Evolutionary conservation across 495 filamentous ascomycete genomes (phyloP), one percentile per base, ranked within the genome.

Genomic region (Penicillium taxi): DNA sequence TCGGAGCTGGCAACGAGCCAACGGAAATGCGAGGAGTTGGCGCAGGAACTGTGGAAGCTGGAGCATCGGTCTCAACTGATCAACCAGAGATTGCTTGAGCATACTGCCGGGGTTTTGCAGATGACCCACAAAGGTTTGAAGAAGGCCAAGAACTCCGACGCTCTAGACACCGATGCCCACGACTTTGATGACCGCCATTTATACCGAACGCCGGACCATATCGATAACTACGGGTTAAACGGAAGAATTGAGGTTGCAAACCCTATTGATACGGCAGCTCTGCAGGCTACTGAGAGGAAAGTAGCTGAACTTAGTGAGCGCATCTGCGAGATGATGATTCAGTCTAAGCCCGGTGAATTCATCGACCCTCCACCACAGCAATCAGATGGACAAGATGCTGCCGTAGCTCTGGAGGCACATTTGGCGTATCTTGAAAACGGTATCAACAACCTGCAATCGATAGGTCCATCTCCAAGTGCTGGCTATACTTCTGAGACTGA

Each of bases 61-160:
- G 84, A 94, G 53, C 78, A 80, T 41, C 69, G 82, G 33, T 61
- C 75, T 21, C 77, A 86, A 50, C 75, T 80, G 27, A 74, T 86
- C 11, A 80, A 90, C 35, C 74, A 64, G 41, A 70, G 76, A 27
- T 58, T 96, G 37, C 58, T 96, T n/a, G 76, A 88, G 52, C 91
- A 98, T 57, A 95, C 87, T 1, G 87, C 91, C 19, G 91, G 82
- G 23, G 82, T 96, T 19, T 60, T 96, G 45, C 86, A 94, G 50
- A 73, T 91, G 69, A 87, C 86, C 11, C 87, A 96, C 52, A 79
- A 80, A 44, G 73, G 75, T 9, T 37, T 70, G 41, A 74, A 73
- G 41, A 71, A 75, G 41, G 58, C 65, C 23, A 63, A 63, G 34
- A 58, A 55, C 41, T 41, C 44, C 25, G 71, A 79, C 38, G 81